A percentile compares a stretch with the other conserved stretches of the same genome.
These are phyloP conservation scores for Dichomitus squalens DNA, from an alignment of 1,284 basidiomycete species.

Conservation along the genomic window DNA sequence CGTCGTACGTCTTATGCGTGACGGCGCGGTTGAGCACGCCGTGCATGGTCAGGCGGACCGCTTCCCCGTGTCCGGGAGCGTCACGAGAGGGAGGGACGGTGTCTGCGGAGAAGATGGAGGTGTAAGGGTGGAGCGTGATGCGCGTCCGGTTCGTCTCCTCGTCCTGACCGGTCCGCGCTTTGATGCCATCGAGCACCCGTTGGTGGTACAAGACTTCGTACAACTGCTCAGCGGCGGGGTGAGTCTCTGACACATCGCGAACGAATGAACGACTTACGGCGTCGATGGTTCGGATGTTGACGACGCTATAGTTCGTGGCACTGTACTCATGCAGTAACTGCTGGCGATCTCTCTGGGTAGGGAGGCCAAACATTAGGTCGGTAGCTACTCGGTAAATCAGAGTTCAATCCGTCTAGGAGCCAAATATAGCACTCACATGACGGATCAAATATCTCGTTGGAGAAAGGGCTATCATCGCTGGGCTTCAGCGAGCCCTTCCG, in stretches of 20 bases:
- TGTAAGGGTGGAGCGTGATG: conserved; percentile 44
- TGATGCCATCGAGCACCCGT: conserved; percentile 48
- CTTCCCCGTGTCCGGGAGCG: conserved; percentile 9
- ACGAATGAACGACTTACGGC: conserved; percentile 34
- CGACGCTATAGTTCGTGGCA: conserved; percentile 59
- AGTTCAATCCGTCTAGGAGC: background rate
- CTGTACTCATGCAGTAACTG: conserved; percentile 48
- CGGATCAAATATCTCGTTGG: conserved; percentile 64
- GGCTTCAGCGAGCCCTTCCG: conserved; percentile 56
- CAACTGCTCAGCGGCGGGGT: conserved; percentile 34
- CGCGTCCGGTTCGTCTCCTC: conserved; percentile 28
- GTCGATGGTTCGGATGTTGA: conserved; percentile 51
- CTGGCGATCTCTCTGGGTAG: conserved; percentile 39
- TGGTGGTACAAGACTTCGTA: conserved; percentile 61
- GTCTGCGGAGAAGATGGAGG: conserved; percentile 41
- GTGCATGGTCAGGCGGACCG: conserved; percentile 41
- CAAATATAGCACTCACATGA: conserved; percentile 37
- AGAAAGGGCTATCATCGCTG: conserved; percentile 59
- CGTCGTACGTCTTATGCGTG: conserved; percentile 45
- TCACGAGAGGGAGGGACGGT: conserved; percentile 22
- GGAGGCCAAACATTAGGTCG: conserved; percentile 42
- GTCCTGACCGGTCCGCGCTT: conserved; percentile 32
- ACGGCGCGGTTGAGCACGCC: conserved; percentile 38
- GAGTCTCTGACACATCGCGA: background rate
- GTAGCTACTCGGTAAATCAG: conserved; percentile 35